Base-by-base conservation (phyloP, 2,329 filamentous ascomycete genomes). In the Aspergillus aculeatinus region DNA sequence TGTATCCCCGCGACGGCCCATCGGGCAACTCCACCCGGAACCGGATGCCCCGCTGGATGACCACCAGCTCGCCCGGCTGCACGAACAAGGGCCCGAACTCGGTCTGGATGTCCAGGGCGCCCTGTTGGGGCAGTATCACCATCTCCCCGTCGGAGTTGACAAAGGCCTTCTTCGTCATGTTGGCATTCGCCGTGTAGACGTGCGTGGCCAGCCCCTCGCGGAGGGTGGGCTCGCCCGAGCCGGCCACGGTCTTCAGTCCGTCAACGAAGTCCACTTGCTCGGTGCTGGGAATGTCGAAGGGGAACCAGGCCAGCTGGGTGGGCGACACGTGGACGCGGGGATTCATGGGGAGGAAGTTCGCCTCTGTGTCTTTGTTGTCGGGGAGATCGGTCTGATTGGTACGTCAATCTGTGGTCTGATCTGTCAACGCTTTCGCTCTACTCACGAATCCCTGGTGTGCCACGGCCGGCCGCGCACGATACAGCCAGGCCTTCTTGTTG, bases 1-100 rank as follows among this genome's bases (percentile, higher is more conserved):
- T 84, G 69, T 89, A 90, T 9, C 88, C 88, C 53, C 86, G 81
- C 0, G 83, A 83, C 0, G 84, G 83, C 0, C 86, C 86, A 31
- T 85, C 79, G 2, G 85, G 83, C 0, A 89, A 74, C 2, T 79
- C 79, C n/a, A 89, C 81, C 19, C 82, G 80, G 74, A 88, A 87
- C 21, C 86, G 80, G 50, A 89, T 80, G n/a, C 88, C 88, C 12
- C 86, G 82, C 23, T 85, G 88, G 23, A 90, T 86, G 16, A 90
- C 82, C 53, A 81, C 83, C 33, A 90, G 84, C 70, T 90, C 88
- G n/a, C 87, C 87, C 0, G 87, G 87, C 4, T 87, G 84, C 5
- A 89, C 86, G 54, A 87, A 81, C 0, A 89, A 71, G 27, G 80
- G 81, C 4, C 88, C 88, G 16, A 89, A 81, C 68, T 90, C 88